Conservation (phyloP, 2,329 filamentous ascomycete species). For the Graphilbum ipis-grandicollis region DNA sequence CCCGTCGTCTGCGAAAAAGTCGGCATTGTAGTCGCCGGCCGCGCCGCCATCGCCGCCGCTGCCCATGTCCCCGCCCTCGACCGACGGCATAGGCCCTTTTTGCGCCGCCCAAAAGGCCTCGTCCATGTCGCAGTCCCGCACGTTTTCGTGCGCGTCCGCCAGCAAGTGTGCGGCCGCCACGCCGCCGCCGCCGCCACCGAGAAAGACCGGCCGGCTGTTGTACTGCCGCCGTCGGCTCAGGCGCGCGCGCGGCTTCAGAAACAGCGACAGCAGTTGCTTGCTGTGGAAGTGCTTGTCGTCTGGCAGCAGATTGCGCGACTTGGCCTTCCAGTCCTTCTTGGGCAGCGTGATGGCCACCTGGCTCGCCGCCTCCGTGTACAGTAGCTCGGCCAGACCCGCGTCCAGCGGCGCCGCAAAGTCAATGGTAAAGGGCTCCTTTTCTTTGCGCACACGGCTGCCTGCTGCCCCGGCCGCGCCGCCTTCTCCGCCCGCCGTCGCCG, state of each 20-base stretch:
- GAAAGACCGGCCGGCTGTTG: slow-evolving; percentile 24
- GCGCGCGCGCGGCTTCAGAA: slow-evolving; percentile 84
- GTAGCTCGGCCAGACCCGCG: slow-evolving; percentile 49
- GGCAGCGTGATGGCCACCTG: slow-evolving; percentile 71
- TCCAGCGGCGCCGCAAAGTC: slow-evolving; percentile 70
- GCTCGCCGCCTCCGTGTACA: slow-evolving; percentile 67
- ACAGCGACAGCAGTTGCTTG: slow-evolving; percentile 70
- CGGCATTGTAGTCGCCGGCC: slow-evolving; percentile 78
- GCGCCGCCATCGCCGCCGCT: slow-evolving; percentile 16
- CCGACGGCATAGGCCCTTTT: slow-evolving; percentile 28
- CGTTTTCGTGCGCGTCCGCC: slow-evolving; percentile 23
- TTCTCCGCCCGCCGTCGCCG: slow-evolving; percentile 31
- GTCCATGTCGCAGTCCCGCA: slow-evolving; percentile 65
- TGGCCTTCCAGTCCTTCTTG: slow-evolving; percentile 91
- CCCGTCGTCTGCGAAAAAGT: slow-evolving; percentile 90
- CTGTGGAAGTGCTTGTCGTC: slow-evolving; percentile 99
- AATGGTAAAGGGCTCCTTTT: slow-evolving; percentile 93
- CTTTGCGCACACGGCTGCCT: slow-evolving; percentile 42
- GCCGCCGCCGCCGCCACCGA: slow-evolving; percentile 19
- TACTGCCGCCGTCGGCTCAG: slow-evolving; percentile 50
- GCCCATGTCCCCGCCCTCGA: slow-evolving; percentile 10
- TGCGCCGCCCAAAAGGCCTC: slow-evolving; percentile 86
- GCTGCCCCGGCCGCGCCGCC: slow-evolving; percentile 1
- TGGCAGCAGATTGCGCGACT: slow-evolving; percentile 78
- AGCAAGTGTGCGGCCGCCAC: not conserved